Conservation (phyloP, 306 rosid genomes). For the peach (Prunus persica) region Prunus_persica_NCBIv2 NC_034012.1:11706001-11706500, state of each 20-base stretch:
- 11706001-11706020: background rate
- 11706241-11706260: conserved; percentile 8
- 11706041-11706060: background rate
- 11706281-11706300: no score
- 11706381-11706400: no score
- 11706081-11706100: conserved; percentile 39
- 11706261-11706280: no score
- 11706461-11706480: no score
- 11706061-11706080: conserved; percentile 33
- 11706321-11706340: no score
- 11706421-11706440: no score
- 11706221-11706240: conserved; percentile 43
- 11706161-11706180: conserved; percentile 33
- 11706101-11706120: conserved; percentile 28
- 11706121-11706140: conserved; percentile 25
- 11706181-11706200: conserved; percentile 45
- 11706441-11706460: no score
- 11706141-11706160: conserved; percentile 10
- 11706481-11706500: no score
- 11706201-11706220: conserved; percentile 40
- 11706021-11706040: conserved; percentile 53
- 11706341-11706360: no score
- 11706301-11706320: no score
- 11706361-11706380: no score
- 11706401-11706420: no score